Evolutionary conservation across 2,329 filamentous ascomycete genomes (phyloP), one percentile per base, ranked within the genome.

Genomic region (Pyrenochaeta sp.): DNA sequence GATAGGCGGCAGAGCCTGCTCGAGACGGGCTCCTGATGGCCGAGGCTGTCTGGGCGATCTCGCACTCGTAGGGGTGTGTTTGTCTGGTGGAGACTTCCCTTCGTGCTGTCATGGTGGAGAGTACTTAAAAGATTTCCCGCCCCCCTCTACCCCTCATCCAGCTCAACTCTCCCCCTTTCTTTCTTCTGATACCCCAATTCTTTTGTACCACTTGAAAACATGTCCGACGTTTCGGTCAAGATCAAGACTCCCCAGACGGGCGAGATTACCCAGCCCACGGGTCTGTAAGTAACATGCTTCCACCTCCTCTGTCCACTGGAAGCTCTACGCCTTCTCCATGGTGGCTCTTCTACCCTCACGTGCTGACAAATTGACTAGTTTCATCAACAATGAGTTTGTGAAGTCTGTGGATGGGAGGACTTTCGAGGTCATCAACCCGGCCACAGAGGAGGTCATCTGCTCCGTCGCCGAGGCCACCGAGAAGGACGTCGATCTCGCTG

Each of bases 361-460:
- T 71, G 28, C 62, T 70, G 54, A 77, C 65, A 49, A 39, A 43
- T 36, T 7, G 8, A 6, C 22, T 72, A 92, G 90, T 61, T 95
- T 92, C 86, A 95, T 96, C 86, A 93, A 95, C 86, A 93, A 94
- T 80, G 90, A 97, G 81, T 97, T 90, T 82, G 87, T 96, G 65
- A 88, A 90, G 79, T 85, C 88, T 77, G 88, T 90, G 64, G 91
- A 96, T 71, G 93, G 93, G 82, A 90, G 92, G 86, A 93, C 90
- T 68, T 95, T 97, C 75, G 92, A 97, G 81, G 91, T 93, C 79
- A 90, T 95, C 85, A 96, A 96, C 86, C 93, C 93, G 59, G 75
- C 90, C 65, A 92, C 87, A 66, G 93, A 97, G 80, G 88, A 93
- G 80, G 87, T 92, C 74, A 96, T 96, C 83, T 86, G 84, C 84